phyloP scores from a whole-genome alignment of 2,329 filamentous ascomycete species.

The Sarocladiaceae sp. region DNA sequence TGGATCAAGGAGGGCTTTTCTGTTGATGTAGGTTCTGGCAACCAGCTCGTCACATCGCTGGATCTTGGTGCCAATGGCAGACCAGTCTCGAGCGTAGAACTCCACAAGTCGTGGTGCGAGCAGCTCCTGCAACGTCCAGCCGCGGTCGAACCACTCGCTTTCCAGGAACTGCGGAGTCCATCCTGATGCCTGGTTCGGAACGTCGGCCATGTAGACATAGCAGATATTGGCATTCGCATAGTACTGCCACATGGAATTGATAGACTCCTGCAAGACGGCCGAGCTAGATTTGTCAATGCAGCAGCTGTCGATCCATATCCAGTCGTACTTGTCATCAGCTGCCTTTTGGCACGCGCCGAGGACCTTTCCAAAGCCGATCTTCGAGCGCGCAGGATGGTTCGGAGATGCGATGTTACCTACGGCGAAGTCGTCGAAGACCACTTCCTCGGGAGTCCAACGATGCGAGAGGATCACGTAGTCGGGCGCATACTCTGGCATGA shows the following conservation, averaged over 20 bases:
- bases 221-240: constrained; percentile 11
- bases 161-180: not conserved
- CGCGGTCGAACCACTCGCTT: constrained; percentile 1
- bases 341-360: not conserved
- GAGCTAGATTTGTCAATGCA: constrained; percentile 13
- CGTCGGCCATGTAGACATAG: constrained; percentile 12
- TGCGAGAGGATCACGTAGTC: not conserved
- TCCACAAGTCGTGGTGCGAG: not conserved
- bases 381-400: not conserved
- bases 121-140: constrained; percentile 9
- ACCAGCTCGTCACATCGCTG: not conserved
- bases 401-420: not conserved
- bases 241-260: constrained; percentile 15
- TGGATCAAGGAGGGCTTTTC: not conserved
- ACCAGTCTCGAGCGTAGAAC: constrained; percentile 1
- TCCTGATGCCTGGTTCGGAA: not conserved
- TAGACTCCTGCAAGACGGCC: constrained; percentile 13
- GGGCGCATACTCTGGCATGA: not conserved
- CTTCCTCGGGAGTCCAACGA: not conserved
- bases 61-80: not conserved
- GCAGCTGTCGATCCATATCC: constrained; percentile 14
- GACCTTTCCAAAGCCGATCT: not conserved
- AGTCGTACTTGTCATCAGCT: not conserved
- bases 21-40: not conserved
- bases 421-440: not conserved